phyloP scores from a whole-genome alignment of 352 stramenopile species.

The Phytophthora macrochlamydospora region DNA sequence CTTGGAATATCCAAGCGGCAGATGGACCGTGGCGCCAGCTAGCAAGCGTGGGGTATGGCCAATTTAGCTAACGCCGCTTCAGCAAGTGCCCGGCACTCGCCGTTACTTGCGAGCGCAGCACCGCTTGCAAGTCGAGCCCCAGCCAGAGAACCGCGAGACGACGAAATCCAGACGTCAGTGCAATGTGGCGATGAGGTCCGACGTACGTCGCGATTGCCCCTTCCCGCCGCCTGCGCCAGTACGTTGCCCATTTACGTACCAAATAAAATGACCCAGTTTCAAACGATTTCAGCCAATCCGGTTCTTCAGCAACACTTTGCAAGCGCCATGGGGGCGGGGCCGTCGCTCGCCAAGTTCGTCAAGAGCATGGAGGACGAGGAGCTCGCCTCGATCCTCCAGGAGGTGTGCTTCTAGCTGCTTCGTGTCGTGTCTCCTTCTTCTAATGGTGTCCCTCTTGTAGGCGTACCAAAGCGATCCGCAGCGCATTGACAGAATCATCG shows the following conservation, averaged over 20 bases:
- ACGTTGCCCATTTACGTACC: too few relatives aligned
- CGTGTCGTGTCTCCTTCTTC: neutral
- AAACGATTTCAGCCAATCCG: slow-evolving; percentile 16
- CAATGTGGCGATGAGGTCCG: neutral
- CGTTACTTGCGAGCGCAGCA: too few relatives aligned
- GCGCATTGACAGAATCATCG: slow-evolving; percentile 56
- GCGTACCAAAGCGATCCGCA: slow-evolving; percentile 56
- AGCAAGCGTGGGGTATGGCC: neutral
- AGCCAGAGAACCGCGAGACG: neutral
- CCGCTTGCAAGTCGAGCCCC: too few relatives aligned
- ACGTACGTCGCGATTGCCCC: neutral
- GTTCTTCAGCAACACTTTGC: neutral
- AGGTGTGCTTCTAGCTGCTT: slow-evolving; percentile 30
- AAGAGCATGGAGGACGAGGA: slow-evolving; percentile 65
- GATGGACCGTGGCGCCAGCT: slow-evolving; percentile 8
- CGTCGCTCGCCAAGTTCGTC: slow-evolving; percentile 65
- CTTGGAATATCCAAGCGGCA: slow-evolving; percentile 16
- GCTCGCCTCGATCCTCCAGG: slow-evolving; percentile 48
- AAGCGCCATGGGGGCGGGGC: slow-evolving; percentile 39
- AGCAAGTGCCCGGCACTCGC: too few relatives aligned
- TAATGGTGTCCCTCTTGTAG: slow-evolving; percentile 17
- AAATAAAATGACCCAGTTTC: neutral
- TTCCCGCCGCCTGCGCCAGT: neutral
- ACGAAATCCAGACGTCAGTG: neutral
- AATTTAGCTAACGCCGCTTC: too few relatives aligned